A percentile compares a stretch with the other conserved stretches of the same genome.
Evolutionary conservation across 495 filamentous ascomycete genomes (phyloP).

Genomic region (Neurospora cerealis): DNA sequence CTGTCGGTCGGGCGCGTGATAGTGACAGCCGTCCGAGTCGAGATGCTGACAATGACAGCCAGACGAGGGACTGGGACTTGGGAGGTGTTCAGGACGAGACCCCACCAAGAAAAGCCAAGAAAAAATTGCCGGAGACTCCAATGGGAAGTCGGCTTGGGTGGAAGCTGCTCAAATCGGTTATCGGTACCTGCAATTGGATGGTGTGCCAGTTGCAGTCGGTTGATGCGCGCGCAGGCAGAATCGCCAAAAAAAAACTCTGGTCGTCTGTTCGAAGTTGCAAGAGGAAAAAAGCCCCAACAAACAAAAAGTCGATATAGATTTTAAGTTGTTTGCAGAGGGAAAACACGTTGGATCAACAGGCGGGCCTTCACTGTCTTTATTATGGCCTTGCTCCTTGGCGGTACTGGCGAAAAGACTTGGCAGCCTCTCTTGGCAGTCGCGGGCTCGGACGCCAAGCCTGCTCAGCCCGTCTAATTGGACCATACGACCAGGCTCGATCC

Average conservation of each 20-base stretch:
- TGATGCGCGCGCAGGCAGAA: neutral
- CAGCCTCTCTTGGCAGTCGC: conserved; percentile 31
- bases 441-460: conserved; percentile 17
- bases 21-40: neutral
- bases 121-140: neutral
- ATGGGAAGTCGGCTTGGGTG: neutral
- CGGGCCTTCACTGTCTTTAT: conserved; percentile 36
- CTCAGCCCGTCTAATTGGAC: conserved; percentile 14
- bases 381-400: conserved; percentile 32
- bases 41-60: neutral
- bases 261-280: neutral
- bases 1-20: neutral
- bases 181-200: neutral
- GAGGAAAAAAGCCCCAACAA: conserved; percentile 9
- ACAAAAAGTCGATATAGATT: conserved; percentile 10
- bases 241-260: neutral
- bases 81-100: neutral
- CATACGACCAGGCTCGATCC: conserved; percentile 6
- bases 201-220: neutral
- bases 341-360: conserved; percentile 26
- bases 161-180: neutral
- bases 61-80: neutral
- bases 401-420: conserved; percentile 39
- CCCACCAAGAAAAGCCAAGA: neutral
- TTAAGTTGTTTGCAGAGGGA: conserved; percentile 17